Conservation (phyloP, 1,284 basidiomycete species). For the Grifola frondosa region DNA sequence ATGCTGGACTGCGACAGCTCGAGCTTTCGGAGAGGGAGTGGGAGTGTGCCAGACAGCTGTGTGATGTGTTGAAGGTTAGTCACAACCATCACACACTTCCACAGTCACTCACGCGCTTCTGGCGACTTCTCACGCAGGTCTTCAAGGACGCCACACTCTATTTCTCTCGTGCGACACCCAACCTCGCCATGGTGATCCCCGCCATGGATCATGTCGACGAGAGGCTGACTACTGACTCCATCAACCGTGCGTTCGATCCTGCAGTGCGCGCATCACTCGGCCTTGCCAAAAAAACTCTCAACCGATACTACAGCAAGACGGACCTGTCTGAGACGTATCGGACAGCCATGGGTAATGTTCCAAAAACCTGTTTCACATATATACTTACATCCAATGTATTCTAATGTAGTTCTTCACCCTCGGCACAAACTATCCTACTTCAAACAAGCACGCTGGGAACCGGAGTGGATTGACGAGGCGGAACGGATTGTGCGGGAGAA, state of each 20-base stretch:
- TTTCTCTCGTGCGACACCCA: slow-evolving; percentile 28
- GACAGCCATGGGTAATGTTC: slow-evolving; percentile 33
- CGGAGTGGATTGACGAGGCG: slow-evolving; percentile 9
- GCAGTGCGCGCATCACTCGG: slow-evolving; percentile 21
- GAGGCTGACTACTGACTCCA: slow-evolving; percentile 18
- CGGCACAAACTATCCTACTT: slow-evolving; percentile 34
- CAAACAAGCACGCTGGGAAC: slow-evolving; percentile 23
- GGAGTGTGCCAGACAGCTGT: slow-evolving; percentile 25
- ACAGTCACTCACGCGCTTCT: no score
- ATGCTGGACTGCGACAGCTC: slow-evolving; percentile 6
- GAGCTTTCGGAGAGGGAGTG: slow-evolving; percentile 20
- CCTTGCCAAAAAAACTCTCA: slow-evolving; percentile 28
- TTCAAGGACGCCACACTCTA: slow-evolving; percentile 26
- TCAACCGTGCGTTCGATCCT: slow-evolving; percentile 28
- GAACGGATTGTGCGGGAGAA: not conserved
- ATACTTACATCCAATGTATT: slow-evolving; percentile 2
- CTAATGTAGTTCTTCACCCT: slow-evolving; percentile 32
- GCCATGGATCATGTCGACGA: slow-evolving; percentile 32
- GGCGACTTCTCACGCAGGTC: slow-evolving; percentile 11
- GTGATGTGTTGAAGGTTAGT: slow-evolving; percentile 24
- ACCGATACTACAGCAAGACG: slow-evolving; percentile 30
- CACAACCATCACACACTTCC: no score
- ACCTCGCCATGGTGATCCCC: slow-evolving; percentile 32
- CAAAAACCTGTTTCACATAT: slow-evolving; percentile 14
- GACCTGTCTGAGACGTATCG: slow-evolving; percentile 26